These are phyloP conservation scores for Cucurbita argyrosperma DNA, from an alignment of 306 rosid species.

Conservation along the genomic window DNA sequence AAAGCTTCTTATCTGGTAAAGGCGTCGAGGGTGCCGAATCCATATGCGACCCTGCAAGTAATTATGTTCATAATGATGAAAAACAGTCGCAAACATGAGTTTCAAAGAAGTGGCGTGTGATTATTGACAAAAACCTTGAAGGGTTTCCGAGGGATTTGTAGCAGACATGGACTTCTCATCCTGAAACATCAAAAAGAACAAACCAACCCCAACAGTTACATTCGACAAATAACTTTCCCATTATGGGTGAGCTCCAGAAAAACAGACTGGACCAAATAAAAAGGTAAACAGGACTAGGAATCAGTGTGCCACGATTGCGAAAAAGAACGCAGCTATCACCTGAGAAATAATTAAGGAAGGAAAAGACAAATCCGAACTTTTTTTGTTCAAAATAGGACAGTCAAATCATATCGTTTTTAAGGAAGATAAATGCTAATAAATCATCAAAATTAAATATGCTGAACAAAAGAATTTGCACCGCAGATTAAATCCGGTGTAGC, in stretches of 20 bases:
- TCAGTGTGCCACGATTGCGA: conserved; percentile 23
- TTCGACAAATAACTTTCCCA: conserved; percentile 4
- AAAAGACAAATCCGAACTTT: conserved; percentile 47
- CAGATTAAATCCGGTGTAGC: neutral
- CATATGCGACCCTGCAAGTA: conserved; percentile 27
- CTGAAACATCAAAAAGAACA: conserved; percentile 19
- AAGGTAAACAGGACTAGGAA: conserved; percentile 28
- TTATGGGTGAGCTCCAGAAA: conserved; percentile 16
- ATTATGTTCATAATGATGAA: conserved; percentile 5
- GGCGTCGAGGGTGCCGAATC: conserved; percentile 45
- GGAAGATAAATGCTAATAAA: conserved; percentile 15
- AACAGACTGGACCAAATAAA: conserved; percentile 25
- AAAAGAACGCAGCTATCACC: conserved; percentile 15
- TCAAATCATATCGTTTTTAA: conserved; percentile 25
- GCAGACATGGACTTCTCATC: conserved; percentile 34
- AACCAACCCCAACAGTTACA: conserved; percentile 2
- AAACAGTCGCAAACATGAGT: neutral
- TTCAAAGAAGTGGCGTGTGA: conserved; percentile 4
- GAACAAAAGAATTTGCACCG: neutral
- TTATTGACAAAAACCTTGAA: conserved; percentile 26
- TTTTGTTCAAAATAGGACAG: conserved; percentile 27
- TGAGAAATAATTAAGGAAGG: conserved; percentile 19
- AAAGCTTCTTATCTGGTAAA: conserved; percentile 50
- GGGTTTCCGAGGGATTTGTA: conserved; percentile 20
- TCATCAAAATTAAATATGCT: neutral